Percentiles rank a stretch among this genome's conserved stretches.
These are phyloP conservation scores for Auricularia auricula-judae DNA, from an alignment of 768 basidiomycete genomes.

Conservation along the genomic window DNA sequence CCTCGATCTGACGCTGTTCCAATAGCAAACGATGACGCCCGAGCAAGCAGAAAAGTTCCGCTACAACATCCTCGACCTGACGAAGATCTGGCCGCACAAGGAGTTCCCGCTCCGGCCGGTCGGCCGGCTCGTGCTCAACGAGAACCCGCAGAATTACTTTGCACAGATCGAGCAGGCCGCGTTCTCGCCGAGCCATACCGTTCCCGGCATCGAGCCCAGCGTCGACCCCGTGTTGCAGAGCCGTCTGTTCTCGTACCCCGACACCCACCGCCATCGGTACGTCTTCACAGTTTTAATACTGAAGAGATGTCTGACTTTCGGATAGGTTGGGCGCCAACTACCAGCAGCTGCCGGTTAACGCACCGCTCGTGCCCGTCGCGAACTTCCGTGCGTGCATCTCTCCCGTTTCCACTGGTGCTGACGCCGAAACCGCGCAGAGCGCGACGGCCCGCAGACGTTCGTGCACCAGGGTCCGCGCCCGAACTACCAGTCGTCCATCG, in stretches of 20 bases:
- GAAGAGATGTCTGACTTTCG: constrained; percentile 48
- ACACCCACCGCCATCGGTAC: constrained; percentile 73
- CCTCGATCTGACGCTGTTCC: too few species aligned
- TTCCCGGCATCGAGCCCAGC: constrained; percentile 58
- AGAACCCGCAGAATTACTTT: constrained; percentile 27
- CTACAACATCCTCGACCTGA: constrained; percentile 84
- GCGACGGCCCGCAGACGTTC: constrained; percentile 27
- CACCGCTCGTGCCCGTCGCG: constrained; percentile 22
- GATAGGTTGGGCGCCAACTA: constrained; percentile 1
- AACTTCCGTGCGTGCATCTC: constrained; percentile 17
- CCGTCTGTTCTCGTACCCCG: constrained; percentile 90
- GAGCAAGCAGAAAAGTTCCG: constrained; percentile 85
- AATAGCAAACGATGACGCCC: constrained; percentile 79
- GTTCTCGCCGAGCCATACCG: constrained; percentile 78
- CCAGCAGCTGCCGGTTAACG: constrained; percentile 19
- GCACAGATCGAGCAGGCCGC: constrained; percentile 46
- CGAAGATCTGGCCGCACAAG: constrained; percentile 78
- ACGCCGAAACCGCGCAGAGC: constrained; percentile 36
- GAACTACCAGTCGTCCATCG: constrained; percentile 76
- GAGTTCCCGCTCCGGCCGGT: constrained; percentile 77
- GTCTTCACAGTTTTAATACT: constrained; percentile 17
- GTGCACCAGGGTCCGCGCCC: constrained; percentile 72
- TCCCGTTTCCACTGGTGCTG: constrained; percentile 39
- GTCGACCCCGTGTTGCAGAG: constrained; percentile 90
- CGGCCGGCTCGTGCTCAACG: constrained; percentile 25